Base-by-base conservation (phyloP, 441 rosid species). In the Aleurites moluccanus region DNA sequence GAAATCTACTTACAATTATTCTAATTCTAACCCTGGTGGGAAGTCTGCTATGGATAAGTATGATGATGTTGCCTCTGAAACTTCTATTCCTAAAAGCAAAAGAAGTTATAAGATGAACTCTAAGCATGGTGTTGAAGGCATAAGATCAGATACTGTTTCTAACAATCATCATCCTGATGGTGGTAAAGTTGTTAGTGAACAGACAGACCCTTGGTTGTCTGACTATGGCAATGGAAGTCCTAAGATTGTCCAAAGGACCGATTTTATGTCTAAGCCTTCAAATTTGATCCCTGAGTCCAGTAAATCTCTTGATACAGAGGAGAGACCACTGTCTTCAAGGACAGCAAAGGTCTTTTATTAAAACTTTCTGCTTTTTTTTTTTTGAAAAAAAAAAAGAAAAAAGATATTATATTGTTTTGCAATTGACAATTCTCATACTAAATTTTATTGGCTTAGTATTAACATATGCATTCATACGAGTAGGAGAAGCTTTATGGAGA, bases 401-500 rank as follows among this genome's bases (percentile, higher is more conserved):
- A n/a, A n/a, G n/a, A n/a, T n/a, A 20, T 69, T 30, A 20, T 69
- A 8, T n/a, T 50, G 18, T 33, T 28, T 69, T 35, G 18, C 27
- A 52, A 52, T 33, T 40, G 20, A 44, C 5, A 30, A 60, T 45
- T 47, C 30, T 60, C 9, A 0, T 66, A 44, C 21, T 67, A 10
- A 64, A 49, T 38, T 57, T 56, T 38, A n/a, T 67, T 60, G 69
- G 57, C 59, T 40, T 69, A 30, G 53, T 75, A 59, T 73, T 60
- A 35, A 82, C 64, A 74, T 70, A 21, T 72, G 72, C 16, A 18
- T 59, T 70, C 45, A 23, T 68, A 56, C 67, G 52, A 84, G 72
- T 79, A 88, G 93, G 88, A 55, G 71, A 82, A 80, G 64, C 81
- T 33, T 72, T 61, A 78, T 70, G 77, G 63, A 72, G 91, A 86